phyloP scores from a whole-genome alignment of 352 stramenopile species.

The Pythium insidiosum region DNA sequence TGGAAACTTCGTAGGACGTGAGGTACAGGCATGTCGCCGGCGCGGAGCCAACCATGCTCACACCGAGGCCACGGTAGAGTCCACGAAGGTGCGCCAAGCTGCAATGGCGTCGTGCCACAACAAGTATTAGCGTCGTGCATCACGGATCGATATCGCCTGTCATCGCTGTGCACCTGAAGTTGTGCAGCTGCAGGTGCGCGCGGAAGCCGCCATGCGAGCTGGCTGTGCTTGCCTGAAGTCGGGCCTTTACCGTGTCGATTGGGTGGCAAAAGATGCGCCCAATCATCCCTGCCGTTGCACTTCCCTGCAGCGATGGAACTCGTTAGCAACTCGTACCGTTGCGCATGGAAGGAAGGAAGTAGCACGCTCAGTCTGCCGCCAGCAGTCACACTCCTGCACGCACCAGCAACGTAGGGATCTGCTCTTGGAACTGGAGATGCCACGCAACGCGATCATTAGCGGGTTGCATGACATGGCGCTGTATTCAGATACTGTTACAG shows the following conservation, averaged over 20 bases:
- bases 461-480: too few species aligned
- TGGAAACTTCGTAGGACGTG: constrained; percentile 92
- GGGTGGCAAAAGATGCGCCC: constrained; percentile 87
- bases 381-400: background rate
- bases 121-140: background rate
- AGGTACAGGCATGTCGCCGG: constrained; percentile 96
- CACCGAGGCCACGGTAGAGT: constrained; percentile 94
- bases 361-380: too few species aligned
- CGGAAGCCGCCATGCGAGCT: constrained; percentile 7
- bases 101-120: background rate
- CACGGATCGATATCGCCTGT: too few species aligned
- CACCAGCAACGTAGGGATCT: constrained; percentile 58
- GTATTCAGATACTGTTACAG: too few species aligned
- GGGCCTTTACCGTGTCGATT: constrained; percentile 89
- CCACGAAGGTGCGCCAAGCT: constrained; percentile 55
- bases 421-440: constrained; percentile 25
- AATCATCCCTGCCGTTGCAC: constrained; percentile 76
- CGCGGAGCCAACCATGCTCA: constrained; percentile 91
- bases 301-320: constrained; percentile 29
- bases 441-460: too few species aligned
- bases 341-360: too few species aligned
- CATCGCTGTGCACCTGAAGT: constrained; percentile 23
- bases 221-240: constrained; percentile 41
- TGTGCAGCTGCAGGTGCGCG: constrained; percentile 30
- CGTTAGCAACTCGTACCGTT: background rate